Evolutionary conservation across 2,329 filamentous ascomycete species (phyloP).

Genomic region (Teratosphaeria nubilosa): DNA sequence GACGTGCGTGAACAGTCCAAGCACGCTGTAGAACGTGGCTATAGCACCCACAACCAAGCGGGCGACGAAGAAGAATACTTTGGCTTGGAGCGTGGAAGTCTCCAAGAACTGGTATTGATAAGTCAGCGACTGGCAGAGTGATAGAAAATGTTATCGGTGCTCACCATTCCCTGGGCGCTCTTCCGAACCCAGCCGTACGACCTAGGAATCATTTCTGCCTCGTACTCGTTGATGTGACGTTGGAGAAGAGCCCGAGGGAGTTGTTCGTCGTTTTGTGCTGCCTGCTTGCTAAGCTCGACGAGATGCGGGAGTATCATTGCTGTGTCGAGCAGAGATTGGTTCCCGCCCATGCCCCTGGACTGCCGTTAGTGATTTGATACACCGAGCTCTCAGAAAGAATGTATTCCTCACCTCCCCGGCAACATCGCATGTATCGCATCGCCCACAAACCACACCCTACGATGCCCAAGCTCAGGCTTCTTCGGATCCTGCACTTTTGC

Average conservation of each 20-base stretch:
- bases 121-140: background rate
- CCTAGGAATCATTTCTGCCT: background rate
- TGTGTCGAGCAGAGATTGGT: background rate
- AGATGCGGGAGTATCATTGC: background rate
- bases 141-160: background rate
- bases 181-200: background rate
- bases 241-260: background rate
- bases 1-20: background rate
- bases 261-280: background rate
- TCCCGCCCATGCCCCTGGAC: background rate
- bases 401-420: background rate
- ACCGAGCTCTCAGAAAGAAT: background rate
- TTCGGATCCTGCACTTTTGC: background rate
- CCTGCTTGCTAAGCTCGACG: background rate
- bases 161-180: background rate
- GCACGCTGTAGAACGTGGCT: background rate
- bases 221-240: background rate
- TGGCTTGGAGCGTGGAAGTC: background rate
- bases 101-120: background rate
- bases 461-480: background rate
- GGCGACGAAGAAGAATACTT: background rate
- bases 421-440: background rate
- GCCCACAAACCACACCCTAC: background rate
- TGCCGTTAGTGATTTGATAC: background rate
- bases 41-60: background rate